Evolutionary conservation across 1,139 yeast genomes (phyloP).

Genomic region (Candida neerlandica): DNA sequence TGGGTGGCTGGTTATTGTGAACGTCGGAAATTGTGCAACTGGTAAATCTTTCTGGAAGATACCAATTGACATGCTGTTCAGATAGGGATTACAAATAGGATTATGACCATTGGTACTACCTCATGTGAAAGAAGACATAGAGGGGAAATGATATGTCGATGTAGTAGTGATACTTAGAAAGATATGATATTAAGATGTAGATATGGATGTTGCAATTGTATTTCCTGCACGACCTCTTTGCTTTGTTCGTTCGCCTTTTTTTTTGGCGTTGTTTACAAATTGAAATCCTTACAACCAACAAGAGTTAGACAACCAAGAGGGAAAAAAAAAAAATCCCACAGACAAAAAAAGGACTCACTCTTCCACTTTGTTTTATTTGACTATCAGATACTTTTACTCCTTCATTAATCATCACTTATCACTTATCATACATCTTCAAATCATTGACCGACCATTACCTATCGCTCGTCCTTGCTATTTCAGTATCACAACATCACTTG

Average conservation of each 20-base stretch:
- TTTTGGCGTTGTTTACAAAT: constrained; percentile 1
- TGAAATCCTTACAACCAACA: not conserved
- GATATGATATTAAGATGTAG: no score
- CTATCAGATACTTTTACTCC: not conserved
- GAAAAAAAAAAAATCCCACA: not conserved
- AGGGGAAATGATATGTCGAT: not conserved
- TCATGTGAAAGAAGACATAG: not conserved
- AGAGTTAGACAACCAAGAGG: not conserved
- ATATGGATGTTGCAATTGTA: not conserved
- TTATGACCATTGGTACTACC: not conserved
- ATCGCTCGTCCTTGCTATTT: not conserved
- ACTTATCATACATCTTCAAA: not conserved
- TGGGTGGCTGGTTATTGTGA: no score
- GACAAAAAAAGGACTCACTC: not conserved
- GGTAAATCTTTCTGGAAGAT: not conserved
- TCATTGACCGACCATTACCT: not conserved
- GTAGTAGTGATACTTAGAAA: not conserved
- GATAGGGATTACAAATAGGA: not conserved
- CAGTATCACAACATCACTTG: not conserved
- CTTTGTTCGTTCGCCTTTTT: not conserved
- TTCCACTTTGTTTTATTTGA: not conserved
- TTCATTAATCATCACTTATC: not conserved
- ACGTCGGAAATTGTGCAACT: no score
- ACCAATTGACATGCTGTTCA: not conserved
- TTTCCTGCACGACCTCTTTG: not conserved